A percentile compares a stretch with the other conserved stretches of the same genome.
Conservation (phyloP, 768 basidiomycete species). For the Sporobolomyces roseus region DNA sequence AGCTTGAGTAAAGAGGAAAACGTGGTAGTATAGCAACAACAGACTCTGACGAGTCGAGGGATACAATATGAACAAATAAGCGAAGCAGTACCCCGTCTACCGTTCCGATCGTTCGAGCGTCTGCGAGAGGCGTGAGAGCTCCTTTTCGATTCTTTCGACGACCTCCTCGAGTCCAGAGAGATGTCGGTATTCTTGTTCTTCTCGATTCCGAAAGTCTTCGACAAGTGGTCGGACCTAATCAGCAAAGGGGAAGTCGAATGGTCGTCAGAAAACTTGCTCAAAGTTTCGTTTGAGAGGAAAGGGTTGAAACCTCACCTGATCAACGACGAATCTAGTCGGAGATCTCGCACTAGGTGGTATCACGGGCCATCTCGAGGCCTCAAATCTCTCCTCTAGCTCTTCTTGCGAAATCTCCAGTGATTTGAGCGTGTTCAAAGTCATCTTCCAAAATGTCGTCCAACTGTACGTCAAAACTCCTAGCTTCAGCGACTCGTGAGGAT, state of each 20-base stretch:
- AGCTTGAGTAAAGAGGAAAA: no score
- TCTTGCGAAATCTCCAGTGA: background rate
- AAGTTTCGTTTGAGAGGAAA: no score
- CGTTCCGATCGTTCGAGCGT: no score
- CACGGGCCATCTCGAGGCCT: background rate
- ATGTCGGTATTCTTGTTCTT: slow-evolving; percentile 16
- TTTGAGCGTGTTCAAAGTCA: slow-evolving; percentile 23
- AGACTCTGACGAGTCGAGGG: no score
- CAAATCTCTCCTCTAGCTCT: background rate
- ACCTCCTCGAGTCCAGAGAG: slow-evolving; percentile 23
- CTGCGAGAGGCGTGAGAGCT: no score
- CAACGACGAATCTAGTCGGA: background rate
- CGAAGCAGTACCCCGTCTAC: no score
- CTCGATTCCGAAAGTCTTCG: background rate
- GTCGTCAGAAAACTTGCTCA: no score
- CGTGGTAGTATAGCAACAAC: no score
- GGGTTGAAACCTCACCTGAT: slow-evolving; percentile 26
- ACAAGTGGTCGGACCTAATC: slow-evolving; percentile 17
- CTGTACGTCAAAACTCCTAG: slow-evolving; percentile 16
- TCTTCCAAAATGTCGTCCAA: slow-evolving; percentile 38
- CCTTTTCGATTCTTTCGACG: no score
- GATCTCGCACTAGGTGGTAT: background rate
- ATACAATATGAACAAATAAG: no score
- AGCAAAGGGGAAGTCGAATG: no score
- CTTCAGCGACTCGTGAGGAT: no score